A percentile compares a stretch with the other conserved stretches of the same genome.
phyloP scores from a whole-genome alignment of 805 yeast species.

The Metschnikowia gruessii region DNA sequence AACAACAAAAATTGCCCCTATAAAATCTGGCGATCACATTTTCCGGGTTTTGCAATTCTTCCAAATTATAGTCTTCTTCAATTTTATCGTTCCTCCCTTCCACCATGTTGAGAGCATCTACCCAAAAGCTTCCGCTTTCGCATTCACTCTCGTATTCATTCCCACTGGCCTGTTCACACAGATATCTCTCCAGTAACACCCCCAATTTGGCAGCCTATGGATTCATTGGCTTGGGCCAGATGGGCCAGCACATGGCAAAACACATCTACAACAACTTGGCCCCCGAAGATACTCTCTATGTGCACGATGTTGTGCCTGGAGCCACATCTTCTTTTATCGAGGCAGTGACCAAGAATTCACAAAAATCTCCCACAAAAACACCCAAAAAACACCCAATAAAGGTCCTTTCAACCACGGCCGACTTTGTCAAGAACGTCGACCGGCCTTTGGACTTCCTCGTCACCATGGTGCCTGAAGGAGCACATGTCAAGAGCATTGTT shows the following conservation, averaged over 20 bases:
- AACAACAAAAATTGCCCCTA: no score
- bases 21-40: no score
- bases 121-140: not conserved
- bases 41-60: no score
- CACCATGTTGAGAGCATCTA: conserved; percentile 1
- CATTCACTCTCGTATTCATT: conserved; percentile 3
- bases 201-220: conserved; percentile 34
- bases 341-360: no score
- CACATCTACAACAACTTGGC: conserved; percentile 42
- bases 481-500: conserved; percentile 44
- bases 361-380: conserved; percentile 21
- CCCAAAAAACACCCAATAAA: conserved; percentile 25
- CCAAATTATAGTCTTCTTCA: no score
- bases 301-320: conserved; percentile 40
- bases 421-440: conserved; percentile 31
- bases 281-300: conserved; percentile 39
- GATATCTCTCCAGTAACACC: conserved; percentile 10
- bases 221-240: conserved; percentile 55
- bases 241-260: conserved; percentile 56
- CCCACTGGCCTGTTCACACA: no score
- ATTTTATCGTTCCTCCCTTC: no score
- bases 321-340: conserved; percentile 27
- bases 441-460: conserved; percentile 40
- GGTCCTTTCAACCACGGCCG: conserved; percentile 21
- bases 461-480: conserved; percentile 56